These are phyloP conservation scores for Tuber calosporum DNA, from an alignment of 495 filamentous ascomycete genomes.

Conservation along the genomic window DNA sequence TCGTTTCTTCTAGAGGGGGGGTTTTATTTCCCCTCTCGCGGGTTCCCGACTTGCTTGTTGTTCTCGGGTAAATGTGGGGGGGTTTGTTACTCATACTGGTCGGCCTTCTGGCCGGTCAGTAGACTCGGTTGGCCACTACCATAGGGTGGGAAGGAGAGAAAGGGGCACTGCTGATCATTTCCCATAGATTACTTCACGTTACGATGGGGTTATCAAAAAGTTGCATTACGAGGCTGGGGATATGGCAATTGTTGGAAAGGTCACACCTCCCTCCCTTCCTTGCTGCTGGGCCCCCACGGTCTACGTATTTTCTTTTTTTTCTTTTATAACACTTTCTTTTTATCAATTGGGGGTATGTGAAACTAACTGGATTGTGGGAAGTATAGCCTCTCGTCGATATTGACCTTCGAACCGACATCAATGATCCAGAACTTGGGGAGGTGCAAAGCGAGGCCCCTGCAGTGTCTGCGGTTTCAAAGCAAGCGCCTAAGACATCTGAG, in stretches of 20 bases:
- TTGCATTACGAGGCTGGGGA: conserved; percentile 92
- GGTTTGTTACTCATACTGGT: conserved; percentile 20
- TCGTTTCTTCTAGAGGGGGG: neutral
- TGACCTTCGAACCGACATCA: conserved; percentile 55
- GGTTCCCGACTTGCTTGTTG: neutral
- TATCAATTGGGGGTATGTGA: conserved; percentile 1
- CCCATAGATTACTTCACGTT: conserved; percentile 77
- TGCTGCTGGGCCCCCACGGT: neutral
- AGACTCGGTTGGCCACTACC: neutral
- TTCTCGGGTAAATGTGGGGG: neutral
- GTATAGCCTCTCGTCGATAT: conserved; percentile 67
- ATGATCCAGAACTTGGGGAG: conserved; percentile 45
- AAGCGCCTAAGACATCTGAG: neutral
- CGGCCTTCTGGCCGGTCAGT: conserved; percentile 10
- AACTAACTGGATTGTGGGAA: conserved; percentile 15
- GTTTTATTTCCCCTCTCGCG: neutral
- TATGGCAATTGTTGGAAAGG: conserved; percentile 81
- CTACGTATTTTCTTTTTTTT: neutral
- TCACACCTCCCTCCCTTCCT: conserved; percentile 1
- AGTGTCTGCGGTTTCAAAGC: conserved; percentile 4
- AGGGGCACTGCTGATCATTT: neutral
- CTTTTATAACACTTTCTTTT: neutral
- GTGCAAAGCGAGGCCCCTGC: conserved; percentile 43
- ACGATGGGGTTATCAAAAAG: conserved; percentile 92
- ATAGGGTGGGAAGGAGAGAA: neutral